These are phyloP conservation scores for Colletotrichum ledebouriae DNA, from an alignment of 2,329 filamentous ascomycete species.

Conservation along the genomic window DNA sequence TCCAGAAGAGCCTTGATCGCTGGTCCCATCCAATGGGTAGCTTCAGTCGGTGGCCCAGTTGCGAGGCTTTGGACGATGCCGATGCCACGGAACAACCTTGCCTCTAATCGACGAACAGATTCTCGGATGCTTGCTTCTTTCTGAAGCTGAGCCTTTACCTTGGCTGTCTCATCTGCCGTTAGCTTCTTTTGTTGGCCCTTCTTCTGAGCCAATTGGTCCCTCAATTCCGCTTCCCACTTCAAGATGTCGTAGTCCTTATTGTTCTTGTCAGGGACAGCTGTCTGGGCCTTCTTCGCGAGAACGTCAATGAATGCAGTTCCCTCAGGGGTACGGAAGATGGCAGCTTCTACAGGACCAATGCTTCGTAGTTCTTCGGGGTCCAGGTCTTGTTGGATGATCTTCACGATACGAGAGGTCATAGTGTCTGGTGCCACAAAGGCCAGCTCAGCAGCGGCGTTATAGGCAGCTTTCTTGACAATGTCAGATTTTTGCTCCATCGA, in stretches of 20 bases:
- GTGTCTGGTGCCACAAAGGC: constrained; percentile 91
- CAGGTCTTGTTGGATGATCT: constrained; percentile 81
- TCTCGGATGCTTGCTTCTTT: constrained; percentile 87
- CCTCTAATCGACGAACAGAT: constrained; percentile 77
- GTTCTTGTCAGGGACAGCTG: constrained; percentile 83
- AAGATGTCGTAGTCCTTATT: constrained; percentile 95
- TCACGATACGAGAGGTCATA: constrained; percentile 81
- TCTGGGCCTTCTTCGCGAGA: constrained; percentile 82
- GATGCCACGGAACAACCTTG: constrained; percentile 82
- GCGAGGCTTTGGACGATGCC: constrained; percentile 88
- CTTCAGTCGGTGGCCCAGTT: constrained; percentile 89
- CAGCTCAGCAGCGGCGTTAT: constrained; percentile 87
- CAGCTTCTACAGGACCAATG: constrained; percentile 88
- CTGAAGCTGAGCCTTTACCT: constrained; percentile 89
- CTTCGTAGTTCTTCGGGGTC: constrained; percentile 76
- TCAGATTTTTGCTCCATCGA: constrained; percentile 61
- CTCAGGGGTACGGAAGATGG: constrained; percentile 91
- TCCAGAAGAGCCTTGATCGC: constrained; percentile 81
- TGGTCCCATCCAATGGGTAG: constrained; percentile 87
- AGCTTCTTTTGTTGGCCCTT: constrained; percentile 93
- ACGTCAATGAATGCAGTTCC: constrained; percentile 92
- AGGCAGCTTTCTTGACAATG: constrained; percentile 76
- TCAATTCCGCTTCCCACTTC: constrained; percentile 96
- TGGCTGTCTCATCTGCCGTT: constrained; percentile 87
- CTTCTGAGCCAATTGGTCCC: constrained; percentile 89